Conservation (phyloP, 176 grass and related monocot species). For the Triticum urartu region DNA sequence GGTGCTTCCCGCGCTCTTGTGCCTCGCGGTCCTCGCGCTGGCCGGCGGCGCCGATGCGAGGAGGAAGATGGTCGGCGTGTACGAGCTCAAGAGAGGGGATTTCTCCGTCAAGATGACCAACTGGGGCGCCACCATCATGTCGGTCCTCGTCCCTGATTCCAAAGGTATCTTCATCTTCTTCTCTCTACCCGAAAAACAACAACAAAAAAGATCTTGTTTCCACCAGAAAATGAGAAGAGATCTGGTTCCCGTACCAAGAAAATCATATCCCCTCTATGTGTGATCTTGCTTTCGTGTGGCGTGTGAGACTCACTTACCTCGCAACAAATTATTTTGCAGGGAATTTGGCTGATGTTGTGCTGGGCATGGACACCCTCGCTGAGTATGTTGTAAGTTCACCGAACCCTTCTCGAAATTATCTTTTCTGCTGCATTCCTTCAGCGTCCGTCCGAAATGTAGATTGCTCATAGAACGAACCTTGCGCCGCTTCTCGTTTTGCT, state of each 20-base stretch:
- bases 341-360: slow-evolving; percentile 73
- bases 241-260: neutral
- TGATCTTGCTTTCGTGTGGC: neutral
- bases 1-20: slow-evolving; percentile 33
- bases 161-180: slow-evolving; percentile 37
- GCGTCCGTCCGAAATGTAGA: neutral
- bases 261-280: neutral
- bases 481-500: neutral
- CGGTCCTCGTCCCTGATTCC: slow-evolving; percentile 66
- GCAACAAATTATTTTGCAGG: slow-evolving; percentile 31
- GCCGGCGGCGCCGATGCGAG: slow-evolving; percentile 22
- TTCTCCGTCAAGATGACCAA: slow-evolving; percentile 84
- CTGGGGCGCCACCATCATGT: slow-evolving; percentile 66
- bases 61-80: slow-evolving; percentile 58
- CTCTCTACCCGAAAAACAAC: neutral
- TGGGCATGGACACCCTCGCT: slow-evolving; percentile 71
- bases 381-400: slow-evolving; percentile 70
- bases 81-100: slow-evolving; percentile 62
- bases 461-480: neutral
- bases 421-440: neutral
- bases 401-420: neutral
- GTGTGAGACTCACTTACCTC: neutral
- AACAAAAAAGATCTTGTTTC: neutral
- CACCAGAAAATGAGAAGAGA: neutral
- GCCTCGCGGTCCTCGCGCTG: slow-evolving; percentile 23